Evolutionary conservation across 495 filamentous ascomycete species (phyloP).

Genomic region (Haplographium delicatum): DNA sequence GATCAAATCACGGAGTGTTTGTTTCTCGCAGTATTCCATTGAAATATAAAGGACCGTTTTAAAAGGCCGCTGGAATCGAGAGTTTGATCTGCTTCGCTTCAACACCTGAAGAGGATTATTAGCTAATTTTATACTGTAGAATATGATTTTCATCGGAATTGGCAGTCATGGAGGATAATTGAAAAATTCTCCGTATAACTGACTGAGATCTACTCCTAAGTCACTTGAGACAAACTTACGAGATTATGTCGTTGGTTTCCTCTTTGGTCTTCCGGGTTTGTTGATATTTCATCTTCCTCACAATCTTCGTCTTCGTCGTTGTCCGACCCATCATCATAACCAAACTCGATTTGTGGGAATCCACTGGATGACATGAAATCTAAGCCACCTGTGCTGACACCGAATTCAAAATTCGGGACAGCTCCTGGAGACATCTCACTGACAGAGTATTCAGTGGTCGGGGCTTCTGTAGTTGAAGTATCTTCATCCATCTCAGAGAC

Average conservation of each 20-base stretch:
- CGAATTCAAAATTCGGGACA: constrained; percentile 56
- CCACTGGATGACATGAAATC: constrained; percentile 92
- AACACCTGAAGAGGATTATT: constrained; percentile 8
- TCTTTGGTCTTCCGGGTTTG: constrained; percentile 7
- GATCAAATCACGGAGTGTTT: constrained; percentile 89
- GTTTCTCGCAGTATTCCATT: constrained; percentile 98
- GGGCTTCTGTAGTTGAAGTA: constrained; percentile 50
- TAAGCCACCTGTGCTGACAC: constrained; percentile 70
- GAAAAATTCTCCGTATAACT: too few species aligned
- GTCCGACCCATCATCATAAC: constrained; percentile 54
- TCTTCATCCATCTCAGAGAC: constrained; percentile 52
- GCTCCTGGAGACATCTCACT: constrained; percentile 29
- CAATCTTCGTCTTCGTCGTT: constrained; percentile 34
- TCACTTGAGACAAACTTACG: background rate
- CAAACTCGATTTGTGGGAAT: constrained; percentile 74
- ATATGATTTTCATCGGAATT: too few species aligned
- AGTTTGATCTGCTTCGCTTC: constrained; percentile 21
- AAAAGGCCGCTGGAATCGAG: constrained; percentile 20
- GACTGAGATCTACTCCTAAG: background rate
- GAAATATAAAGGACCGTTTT: constrained; percentile 65
- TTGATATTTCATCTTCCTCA: constrained; percentile 36
- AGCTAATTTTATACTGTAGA: too few species aligned
- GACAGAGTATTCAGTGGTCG: constrained; percentile 29
- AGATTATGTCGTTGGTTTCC: constrained; percentile 14
- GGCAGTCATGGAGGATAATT: too few species aligned